phyloP scores from a whole-genome alignment of 768 basidiomycete genomes.

The Lentinula lateritia region DNA sequence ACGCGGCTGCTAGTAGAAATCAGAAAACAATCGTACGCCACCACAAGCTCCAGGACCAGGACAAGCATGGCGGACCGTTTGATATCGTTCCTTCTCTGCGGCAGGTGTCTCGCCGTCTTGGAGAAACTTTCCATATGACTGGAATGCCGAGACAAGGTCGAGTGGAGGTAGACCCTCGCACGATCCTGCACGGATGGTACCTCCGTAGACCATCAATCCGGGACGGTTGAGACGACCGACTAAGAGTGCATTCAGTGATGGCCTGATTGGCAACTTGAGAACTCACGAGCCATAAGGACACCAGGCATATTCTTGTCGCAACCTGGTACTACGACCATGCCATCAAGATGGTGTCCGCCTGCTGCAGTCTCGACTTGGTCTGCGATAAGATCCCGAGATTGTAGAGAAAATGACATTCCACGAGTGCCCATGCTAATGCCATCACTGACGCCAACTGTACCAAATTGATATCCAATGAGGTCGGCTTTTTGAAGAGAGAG shows the following conservation, averaged over 20 bases:
- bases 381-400: conserved; percentile 95
- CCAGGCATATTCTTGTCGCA: conserved; percentile 99
- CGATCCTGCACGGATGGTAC: conserved; percentile 88
- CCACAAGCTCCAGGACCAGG: conserved; percentile 98
- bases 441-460: conserved; percentile 95
- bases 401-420: conserved; percentile 94
- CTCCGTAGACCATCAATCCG: conserved; percentile 96
- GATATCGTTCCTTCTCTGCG: conserved; percentile 80
- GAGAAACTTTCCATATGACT: conserved; percentile 92
- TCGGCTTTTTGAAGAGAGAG: conserved; percentile 63
- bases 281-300: conserved; percentile 91
- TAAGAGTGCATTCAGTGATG: conserved; percentile 20
- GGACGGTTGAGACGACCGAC: conserved; percentile 95
- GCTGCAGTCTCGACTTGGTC: conserved; percentile 95
- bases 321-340: conserved; percentile 94
- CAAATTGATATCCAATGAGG: conserved; percentile 95
- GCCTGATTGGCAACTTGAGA: conserved; percentile 1
- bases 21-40: conserved; percentile 53
- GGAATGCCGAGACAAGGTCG: conserved; percentile 97
- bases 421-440: conserved; percentile 97
- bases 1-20: neutral
- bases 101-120: conserved; percentile 79
- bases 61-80: conserved; percentile 89
- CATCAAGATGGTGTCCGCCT: conserved; percentile 96
- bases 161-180: conserved; percentile 85